Conservation (phyloP, 2,329 filamentous ascomycete species). For the Cladophialophora immunda region DNA sequence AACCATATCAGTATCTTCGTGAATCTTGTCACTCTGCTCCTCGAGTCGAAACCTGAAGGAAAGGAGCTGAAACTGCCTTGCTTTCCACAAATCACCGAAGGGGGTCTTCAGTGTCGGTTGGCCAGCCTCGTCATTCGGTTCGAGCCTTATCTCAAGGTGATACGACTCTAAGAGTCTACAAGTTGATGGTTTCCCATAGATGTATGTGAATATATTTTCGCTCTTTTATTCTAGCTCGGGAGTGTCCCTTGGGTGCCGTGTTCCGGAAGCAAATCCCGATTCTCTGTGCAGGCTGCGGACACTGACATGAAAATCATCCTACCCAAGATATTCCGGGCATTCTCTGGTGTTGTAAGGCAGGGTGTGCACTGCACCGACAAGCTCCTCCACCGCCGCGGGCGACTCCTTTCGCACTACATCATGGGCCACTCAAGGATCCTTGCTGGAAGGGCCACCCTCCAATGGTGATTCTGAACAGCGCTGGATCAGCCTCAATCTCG, state of each 20-base stretch:
- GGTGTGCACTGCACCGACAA: not conserved
- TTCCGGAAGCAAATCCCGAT: not conserved
- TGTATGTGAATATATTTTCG: not conserved
- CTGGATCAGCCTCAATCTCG: slow-evolving; percentile 43
- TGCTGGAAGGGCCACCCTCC: slow-evolving; percentile 37
- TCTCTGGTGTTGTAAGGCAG: not conserved
- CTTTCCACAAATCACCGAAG: no score
- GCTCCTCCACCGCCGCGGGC: not conserved
- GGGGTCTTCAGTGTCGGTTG: no score
- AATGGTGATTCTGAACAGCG: slow-evolving; percentile 31
- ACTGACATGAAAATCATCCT: not conserved
- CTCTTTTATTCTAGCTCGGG: no score
- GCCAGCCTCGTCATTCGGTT: no score
- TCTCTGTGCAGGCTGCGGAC: not conserved
- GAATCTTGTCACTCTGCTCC: no score
- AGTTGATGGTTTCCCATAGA: not conserved
- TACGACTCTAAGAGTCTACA: not conserved
- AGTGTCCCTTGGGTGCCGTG: not conserved
- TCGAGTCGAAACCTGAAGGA: no score
- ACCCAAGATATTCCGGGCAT: not conserved
- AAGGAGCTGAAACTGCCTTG: no score
- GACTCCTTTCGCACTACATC: not conserved
- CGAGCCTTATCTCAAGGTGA: not conserved
- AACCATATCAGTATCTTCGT: no score
- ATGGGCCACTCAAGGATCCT: not conserved